Evolutionary conservation across 371 early-diverging fungal genomes (phyloP), one percentile per base, ranked within the genome.

Genomic region (Ecytonucleospora hepatopenaei): DNA sequence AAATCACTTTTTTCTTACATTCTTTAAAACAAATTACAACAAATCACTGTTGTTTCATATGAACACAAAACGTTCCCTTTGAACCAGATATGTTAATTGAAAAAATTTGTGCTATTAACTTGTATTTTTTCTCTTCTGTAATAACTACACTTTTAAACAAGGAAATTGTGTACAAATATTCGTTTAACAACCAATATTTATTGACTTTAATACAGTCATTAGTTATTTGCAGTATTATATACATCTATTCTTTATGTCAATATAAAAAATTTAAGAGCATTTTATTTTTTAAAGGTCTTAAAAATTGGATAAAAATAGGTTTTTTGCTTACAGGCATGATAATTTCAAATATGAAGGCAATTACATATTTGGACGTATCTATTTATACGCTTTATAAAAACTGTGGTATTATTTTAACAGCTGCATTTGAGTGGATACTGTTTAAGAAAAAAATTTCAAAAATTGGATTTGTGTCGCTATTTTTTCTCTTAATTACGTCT

Each of bases 341-440:
- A 60, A 94, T 92, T 79, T 90, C 93, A 1, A 96, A 96, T 40
- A 80, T 90, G 83, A 82, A 93, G 86, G 83, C 87, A 79, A 77
- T 95, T 5, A 88, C 90, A 70, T 90, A 86, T 77, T 82, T 97
- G 46, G 84, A 88, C 32, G 71, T 80, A 35, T 72, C 94, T 8
- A 78, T 96, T 5, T 96, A 92, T 73, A 95, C 96, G 28, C 85
- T 97, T 54, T 92, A 94, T 80, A 97, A 97, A 80, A 97, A 97
- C 82, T 71, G 91, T 67, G 91, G 92, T 28, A 94, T 97, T 64
- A 90, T 95, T 65, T 71, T 93, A 30, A 88, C 91, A 69, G 97
- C 96, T 5, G 87, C 90, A 67, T 88, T 89, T 31, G 98, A 97
- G 76, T 83, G 83, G 1, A 73, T 83, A 40, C 85, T 88, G 80